Percentiles rank a stretch among this genome's conserved stretches.
Evolutionary conservation across 2,329 filamentous ascomycete species (phyloP).

Genomic region (Cladosporium sp.): DNA sequence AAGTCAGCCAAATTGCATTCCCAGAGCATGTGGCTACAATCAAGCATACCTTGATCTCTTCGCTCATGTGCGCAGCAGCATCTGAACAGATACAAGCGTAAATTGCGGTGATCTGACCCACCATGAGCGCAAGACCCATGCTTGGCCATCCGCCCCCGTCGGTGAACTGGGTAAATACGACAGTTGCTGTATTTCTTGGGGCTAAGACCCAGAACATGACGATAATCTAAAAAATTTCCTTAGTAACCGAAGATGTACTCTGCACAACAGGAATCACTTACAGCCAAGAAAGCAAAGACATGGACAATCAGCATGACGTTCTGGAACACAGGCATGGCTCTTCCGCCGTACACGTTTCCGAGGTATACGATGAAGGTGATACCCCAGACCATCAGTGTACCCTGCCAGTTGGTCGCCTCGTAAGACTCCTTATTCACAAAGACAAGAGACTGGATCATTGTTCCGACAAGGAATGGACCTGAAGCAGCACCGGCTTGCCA

Average conservation of each 20-base stretch:
- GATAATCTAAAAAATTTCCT: constrained; percentile 26
- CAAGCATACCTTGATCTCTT: constrained; percentile 31
- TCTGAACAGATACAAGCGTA: constrained; percentile 30
- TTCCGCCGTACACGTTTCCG: constrained; percentile 42
- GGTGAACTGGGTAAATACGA: constrained; percentile 42
- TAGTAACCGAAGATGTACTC: not conserved
- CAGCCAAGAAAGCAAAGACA: constrained; percentile 40
- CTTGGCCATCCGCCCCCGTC: constrained; percentile 42
- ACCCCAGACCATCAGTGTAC: constrained; percentile 50
- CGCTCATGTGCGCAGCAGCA: constrained; percentile 36
- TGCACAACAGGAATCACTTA: constrained; percentile 25
- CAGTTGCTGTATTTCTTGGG: constrained; percentile 23
- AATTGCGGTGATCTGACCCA: constrained; percentile 36
- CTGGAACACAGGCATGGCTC: constrained; percentile 40
- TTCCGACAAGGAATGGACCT: constrained; percentile 50
- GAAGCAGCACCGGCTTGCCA: constrained; percentile 54
- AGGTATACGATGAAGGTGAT: constrained; percentile 46
- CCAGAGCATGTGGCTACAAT: not conserved
- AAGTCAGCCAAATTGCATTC: not conserved
- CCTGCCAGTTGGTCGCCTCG: constrained; percentile 47
- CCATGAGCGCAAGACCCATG: constrained; percentile 34
- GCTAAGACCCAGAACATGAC: constrained; percentile 40
- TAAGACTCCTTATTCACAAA: constrained; percentile 46
- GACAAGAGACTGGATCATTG: constrained; percentile 49
- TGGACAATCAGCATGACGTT: constrained; percentile 42